phyloP scores from a whole-genome alignment of 345 rosid species.

The Eucalyptus curtisii region DNA sequence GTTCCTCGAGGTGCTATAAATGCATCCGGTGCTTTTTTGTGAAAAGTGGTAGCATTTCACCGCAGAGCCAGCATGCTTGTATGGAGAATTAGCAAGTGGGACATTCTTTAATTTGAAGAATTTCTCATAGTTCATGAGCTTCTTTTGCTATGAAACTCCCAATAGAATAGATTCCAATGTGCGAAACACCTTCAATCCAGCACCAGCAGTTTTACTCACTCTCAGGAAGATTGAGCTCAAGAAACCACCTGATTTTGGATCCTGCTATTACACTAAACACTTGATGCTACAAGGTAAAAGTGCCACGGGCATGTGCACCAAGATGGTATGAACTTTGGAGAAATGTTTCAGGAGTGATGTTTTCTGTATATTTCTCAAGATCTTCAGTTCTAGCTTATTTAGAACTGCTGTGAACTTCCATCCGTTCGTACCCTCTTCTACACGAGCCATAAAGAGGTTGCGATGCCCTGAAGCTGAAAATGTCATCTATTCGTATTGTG shows the following conservation, averaged over 20 bases:
- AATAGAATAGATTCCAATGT: neutral
- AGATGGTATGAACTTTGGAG: neutral
- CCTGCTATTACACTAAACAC: neutral
- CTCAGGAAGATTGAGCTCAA: neutral
- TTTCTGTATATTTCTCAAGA: neutral
- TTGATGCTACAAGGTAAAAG: neutral
- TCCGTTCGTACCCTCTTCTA: conserved; percentile 30
- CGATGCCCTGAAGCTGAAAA: conserved; percentile 60
- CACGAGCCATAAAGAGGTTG: conserved; percentile 64
- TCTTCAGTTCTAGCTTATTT: neutral
- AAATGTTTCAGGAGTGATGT: neutral
- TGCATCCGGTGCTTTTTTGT: neutral
- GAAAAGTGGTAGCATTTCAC: neutral
- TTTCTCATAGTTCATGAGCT: neutral
- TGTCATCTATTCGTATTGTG: conserved; percentile 30
- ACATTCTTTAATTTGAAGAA: neutral
- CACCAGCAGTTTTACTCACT: neutral
- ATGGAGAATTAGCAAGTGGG: neutral
- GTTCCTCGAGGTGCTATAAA: neutral
- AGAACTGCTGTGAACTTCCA: neutral
- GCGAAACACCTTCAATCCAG: neutral
- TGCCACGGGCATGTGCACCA: neutral
- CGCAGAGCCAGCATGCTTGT: neutral
- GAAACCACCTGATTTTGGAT: neutral
- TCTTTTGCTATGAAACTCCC: neutral